Percentiles rank a stretch among this genome's conserved stretches.
Conservation (phyloP, 169 alveolate genomes). For the Plasmodium vivax region DNA sequence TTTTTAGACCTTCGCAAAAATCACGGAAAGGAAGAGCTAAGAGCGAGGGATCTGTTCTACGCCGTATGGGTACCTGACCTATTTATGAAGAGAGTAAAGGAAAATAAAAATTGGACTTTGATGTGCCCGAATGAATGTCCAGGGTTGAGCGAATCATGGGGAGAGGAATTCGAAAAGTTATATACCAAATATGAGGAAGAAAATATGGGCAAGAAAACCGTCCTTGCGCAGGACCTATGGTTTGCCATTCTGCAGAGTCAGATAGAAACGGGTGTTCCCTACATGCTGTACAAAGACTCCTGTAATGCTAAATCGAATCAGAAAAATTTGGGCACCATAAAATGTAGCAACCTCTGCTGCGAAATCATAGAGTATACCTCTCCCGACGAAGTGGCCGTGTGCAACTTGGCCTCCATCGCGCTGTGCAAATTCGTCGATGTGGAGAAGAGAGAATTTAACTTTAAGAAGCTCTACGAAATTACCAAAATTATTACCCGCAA, state of each 20-base stretch:
- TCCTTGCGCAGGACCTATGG: conserved; percentile 97
- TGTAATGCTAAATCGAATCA: conserved; percentile 97
- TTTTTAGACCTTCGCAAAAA: conserved; percentile 95
- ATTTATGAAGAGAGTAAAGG: conserved; percentile 98
- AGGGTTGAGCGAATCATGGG: conserved; percentile 95
- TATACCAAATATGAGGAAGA: conserved; percentile 91
- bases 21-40: conserved; percentile 97
- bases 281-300: conserved; percentile 96
- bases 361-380: conserved; percentile 98
- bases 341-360: conserved; percentile 96
- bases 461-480: conserved; percentile 88
- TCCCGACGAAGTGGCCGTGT: conserved; percentile 98
- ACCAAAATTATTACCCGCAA: conserved; percentile 94
- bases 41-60: conserved; percentile 98
- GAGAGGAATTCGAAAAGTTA: conserved; percentile 95
- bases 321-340: conserved; percentile 97
- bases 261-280: conserved; percentile 99
- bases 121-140: conserved; percentile 99
- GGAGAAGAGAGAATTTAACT: conserved; percentile 83
- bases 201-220: conserved; percentile 94
- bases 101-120: conserved; percentile 95
- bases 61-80: conserved; percentile 99
- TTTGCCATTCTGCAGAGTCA: conserved; percentile 95
- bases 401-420: conserved; percentile 98
- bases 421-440: conserved; percentile 87